phyloP scores from a whole-genome alignment of 257 asterid genomes.

The Phtheirospermum japonicum region DNA sequence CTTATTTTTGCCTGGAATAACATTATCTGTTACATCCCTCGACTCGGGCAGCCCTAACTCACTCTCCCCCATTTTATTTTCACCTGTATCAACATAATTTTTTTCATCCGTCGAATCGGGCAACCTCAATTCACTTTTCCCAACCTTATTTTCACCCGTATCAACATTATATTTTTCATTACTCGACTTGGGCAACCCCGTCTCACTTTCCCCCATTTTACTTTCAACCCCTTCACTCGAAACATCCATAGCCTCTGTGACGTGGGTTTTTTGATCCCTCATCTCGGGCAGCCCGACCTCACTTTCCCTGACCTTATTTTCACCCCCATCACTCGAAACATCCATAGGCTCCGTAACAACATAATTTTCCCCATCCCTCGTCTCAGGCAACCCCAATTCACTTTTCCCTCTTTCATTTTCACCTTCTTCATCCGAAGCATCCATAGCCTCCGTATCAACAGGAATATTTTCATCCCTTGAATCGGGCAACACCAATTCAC shows the following conservation, averaged over 20 bases:
- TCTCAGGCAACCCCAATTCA: too few relatives aligned
- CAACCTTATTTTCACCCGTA: neutral
- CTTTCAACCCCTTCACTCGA: constrained; percentile 24
- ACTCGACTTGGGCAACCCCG: constrained; percentile 23
- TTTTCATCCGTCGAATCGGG: neutral
- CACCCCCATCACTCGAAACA: constrained; percentile 24
- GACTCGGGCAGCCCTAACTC: neutral
- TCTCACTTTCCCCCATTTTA: constrained; percentile 26
- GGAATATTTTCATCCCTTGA: constrained; percentile 25
- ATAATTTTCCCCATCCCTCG: neutral
- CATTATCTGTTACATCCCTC: neutral
- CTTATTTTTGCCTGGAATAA: neutral
- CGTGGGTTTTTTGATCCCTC: constrained; percentile 31
- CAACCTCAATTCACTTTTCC: neutral
- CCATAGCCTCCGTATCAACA: constrained; percentile 30
- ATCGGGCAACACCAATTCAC: constrained; percentile 21
- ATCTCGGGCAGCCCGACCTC: constrained; percentile 18
- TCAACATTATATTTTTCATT: constrained; percentile 24
- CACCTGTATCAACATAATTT: neutral
- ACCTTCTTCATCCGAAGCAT: constrained; percentile 22
- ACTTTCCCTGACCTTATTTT: constrained; percentile 23
- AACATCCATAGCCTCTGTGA: constrained; percentile 23
- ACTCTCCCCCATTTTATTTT: neutral
- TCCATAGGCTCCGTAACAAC: neutral
- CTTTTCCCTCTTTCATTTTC: neutral